Conservation (phyloP, 2,329 filamentous ascomycete species). For the Botrytis sinoallii region DNA sequence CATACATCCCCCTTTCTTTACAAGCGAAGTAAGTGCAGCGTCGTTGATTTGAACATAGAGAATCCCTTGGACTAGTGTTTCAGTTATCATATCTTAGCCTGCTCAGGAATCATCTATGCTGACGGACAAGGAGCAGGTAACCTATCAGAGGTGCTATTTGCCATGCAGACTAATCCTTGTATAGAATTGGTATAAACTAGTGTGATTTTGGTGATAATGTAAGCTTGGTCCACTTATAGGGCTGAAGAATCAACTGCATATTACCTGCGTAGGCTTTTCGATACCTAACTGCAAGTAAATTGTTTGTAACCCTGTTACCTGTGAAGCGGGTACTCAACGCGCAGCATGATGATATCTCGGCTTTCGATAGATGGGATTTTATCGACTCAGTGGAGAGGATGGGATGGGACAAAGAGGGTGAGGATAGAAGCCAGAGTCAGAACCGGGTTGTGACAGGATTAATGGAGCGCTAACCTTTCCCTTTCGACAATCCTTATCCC, state of each 20-base stretch:
- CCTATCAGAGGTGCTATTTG: neutral
- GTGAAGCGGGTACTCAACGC: neutral
- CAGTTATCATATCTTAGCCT: neutral
- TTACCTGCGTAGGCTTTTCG: neutral
- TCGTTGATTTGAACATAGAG: neutral
- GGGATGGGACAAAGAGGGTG: neutral
- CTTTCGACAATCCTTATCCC: neutral
- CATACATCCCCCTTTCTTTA: too few relatives aligned
- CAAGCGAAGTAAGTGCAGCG: neutral
- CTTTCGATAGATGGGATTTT: neutral
- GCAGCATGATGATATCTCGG: neutral
- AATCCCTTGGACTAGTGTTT: neutral
- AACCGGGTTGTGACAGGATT: neutral
- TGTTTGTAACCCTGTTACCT: accelerated
- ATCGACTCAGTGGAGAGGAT: accelerated
- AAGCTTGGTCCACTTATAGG: neutral
- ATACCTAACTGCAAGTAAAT: neutral
- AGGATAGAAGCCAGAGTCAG: too few relatives aligned
- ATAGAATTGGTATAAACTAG: neutral
- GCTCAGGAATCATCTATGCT: accelerated
- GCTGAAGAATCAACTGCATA: neutral
- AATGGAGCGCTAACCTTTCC: accelerated
- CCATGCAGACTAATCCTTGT: neutral
- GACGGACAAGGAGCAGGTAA: neutral
- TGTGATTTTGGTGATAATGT: accelerated